Evolutionary conservation across 768 basidiomycete genomes (phyloP).

Genomic region (Mycena floridula): DNA sequence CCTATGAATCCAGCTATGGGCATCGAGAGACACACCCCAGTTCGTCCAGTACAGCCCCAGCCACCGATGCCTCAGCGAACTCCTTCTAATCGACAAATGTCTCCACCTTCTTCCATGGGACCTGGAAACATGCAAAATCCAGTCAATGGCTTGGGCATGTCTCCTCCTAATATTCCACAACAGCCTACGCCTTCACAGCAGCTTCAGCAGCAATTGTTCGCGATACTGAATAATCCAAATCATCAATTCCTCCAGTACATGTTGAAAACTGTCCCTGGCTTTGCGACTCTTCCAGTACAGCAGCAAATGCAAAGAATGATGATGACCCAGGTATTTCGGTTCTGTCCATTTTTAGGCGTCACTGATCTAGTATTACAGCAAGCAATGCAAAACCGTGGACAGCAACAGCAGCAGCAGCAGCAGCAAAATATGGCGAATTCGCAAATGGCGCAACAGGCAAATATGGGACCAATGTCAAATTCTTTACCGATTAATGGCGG

Average conservation of each 20-base stretch:
- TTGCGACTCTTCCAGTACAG: conserved; percentile 41
- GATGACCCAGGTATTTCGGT: conserved; percentile 36
- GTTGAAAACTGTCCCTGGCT: conserved; percentile 43
- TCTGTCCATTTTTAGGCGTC: conserved; percentile 2
- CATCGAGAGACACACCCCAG: not conserved
- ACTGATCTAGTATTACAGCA: conserved; percentile 9
- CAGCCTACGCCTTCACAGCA: too few species aligned
- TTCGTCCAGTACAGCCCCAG: not conserved
- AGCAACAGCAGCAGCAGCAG: conserved; percentile 18
- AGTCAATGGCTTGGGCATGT: too few species aligned
- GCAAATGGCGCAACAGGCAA: conserved; percentile 4
- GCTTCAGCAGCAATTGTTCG: conserved; percentile 41
- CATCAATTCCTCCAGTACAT: conserved; percentile 59
- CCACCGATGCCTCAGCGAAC: not conserved
- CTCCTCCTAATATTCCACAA: too few species aligned
- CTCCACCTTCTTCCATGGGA: conserved; percentile 24
- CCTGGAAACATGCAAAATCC: too few species aligned
- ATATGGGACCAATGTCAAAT: conserved; percentile 6
- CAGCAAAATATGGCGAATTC: conserved; percentile 6
- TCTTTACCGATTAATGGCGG: conserved; percentile 6
- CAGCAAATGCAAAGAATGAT: conserved; percentile 59
- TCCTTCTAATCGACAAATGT: conserved; percentile 35
- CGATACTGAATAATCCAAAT: conserved; percentile 45
- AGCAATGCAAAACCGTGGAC: conserved; percentile 14
- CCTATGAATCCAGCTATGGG: not conserved